Evolutionary conservation across 176 grass and related monocot species (phyloP), one percentile per base, ranked within the genome.

Genomic region (Elymus sibiricus): DNA sequence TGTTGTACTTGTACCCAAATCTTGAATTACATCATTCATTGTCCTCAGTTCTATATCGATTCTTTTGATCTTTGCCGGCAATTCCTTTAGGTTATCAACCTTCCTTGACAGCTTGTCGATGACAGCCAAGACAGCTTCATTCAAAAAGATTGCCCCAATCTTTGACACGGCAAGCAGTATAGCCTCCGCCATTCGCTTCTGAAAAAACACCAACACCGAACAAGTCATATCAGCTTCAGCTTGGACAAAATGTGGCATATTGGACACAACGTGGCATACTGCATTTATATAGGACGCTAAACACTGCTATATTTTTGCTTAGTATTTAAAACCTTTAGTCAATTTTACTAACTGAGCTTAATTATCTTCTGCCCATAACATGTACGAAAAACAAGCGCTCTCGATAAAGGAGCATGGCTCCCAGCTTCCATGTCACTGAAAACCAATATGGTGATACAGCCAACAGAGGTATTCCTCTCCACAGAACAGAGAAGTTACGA

Each of bases 11-110:
- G 40, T 55, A 7, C 55, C 80, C 27, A 72, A 62, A 15, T 83
- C 17, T 64, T 83, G 59, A 25, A 89, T 73, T 51, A 82, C 75
- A 37, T 1, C n/a, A n/a, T 79, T 79, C 64, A 89, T 92, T 0
- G 31, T 68, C 65, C 2, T 37, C 15, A 68, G 7, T 4, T 68
- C 31, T 68, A 10, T 37, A 17, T 68, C 31, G 16, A 68, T 68
- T 68, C 64, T 68, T 68, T 19, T 1, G 0, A 68, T 17, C 16
- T 68, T 68, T 68, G 6, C 2, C 0, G 65, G 65, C 31, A 68
- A 8, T 68, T 68, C 65, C 65, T 37, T 35, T 0, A 68, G 31
- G 0, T 8, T 35, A 2, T 35, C 29, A 34, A 35, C 64, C 29
- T 35, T 67, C 3, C 1, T 21, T 0, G 64, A 67, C 29, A 67